Conservation (phyloP, 2,329 filamentous ascomycete genomes). For the Exutisphaerella laricina region DNA sequence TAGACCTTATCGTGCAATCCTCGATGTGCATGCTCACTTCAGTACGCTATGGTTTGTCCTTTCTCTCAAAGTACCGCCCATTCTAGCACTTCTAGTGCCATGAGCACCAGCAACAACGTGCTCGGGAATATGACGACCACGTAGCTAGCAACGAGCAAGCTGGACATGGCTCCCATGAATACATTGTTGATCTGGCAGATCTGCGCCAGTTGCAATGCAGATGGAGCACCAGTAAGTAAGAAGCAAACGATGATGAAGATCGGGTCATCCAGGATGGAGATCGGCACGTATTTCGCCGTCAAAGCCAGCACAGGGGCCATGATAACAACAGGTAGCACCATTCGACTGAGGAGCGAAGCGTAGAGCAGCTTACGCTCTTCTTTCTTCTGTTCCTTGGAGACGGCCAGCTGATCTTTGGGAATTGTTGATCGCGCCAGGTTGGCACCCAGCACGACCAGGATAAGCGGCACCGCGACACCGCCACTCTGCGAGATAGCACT, state of each 20-base stretch:
- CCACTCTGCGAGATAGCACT: conserved; percentile 79
- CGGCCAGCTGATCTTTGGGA: conserved; percentile 56
- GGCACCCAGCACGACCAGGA: conserved; percentile 89
- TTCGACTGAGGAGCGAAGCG: conserved; percentile 79
- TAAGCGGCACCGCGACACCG: conserved; percentile 87
- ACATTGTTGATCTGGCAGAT: conserved; percentile 98
- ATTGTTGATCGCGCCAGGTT: conserved; percentile 91
- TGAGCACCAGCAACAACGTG: conserved; percentile 83
- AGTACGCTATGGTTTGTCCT: too few species aligned
- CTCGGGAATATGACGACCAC: conserved; percentile 94
- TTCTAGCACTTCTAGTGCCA: conserved; percentile 85
- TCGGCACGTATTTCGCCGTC: conserved; percentile 80
- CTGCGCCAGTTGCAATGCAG: conserved; percentile 88
- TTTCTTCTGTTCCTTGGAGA: conserved; percentile 63
- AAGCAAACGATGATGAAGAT: conserved; percentile 99
- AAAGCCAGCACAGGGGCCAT: conserved; percentile 89
- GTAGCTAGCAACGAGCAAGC: conserved; percentile 90
- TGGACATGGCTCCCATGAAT: conserved; percentile 90
- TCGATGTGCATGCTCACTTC: not conserved
- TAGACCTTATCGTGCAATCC: not conserved
- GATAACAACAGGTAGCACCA: conserved; percentile 84
- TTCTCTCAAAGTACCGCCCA: conserved; percentile 58
- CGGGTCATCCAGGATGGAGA: conserved; percentile 93
- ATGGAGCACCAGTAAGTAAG: conserved; percentile 87
- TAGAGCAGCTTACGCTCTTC: conserved; percentile 72